Evolutionary conservation across 805 yeast genomes (phyloP).

Genomic region (Candida cerambycidarum): DNA sequence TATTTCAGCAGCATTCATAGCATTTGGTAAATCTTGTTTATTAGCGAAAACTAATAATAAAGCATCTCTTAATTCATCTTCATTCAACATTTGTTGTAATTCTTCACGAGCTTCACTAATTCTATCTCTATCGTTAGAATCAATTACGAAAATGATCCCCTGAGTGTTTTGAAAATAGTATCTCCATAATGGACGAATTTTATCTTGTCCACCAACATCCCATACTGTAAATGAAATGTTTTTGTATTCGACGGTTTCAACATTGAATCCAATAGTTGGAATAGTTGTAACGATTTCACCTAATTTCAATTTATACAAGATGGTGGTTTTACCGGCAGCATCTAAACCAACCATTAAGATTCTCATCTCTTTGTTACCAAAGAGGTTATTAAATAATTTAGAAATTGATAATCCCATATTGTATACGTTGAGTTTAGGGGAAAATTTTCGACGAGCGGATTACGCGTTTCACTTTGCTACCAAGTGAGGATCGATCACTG

Average conservation of each 20-base stretch:
- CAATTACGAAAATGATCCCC: conserved; percentile 97
- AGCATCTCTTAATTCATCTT: conserved; percentile 97
- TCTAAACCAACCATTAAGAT: conserved; percentile 97
- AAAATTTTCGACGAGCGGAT: conserved; percentile 10
- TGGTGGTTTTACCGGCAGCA: conserved; percentile 98
- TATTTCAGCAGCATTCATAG: conserved; percentile 98
- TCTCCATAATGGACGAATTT: conserved; percentile 98
- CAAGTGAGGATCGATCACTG: neutral
- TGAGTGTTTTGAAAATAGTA: conserved; percentile 98
- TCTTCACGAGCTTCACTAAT: conserved; percentile 97
- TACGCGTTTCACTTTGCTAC: conserved; percentile 6
- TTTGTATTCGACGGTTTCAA: conserved; percentile 95
- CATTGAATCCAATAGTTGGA: conserved; percentile 97
- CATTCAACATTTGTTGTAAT: conserved; percentile 96
- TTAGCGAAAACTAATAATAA: conserved; percentile 93
- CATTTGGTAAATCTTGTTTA: conserved; percentile 98
- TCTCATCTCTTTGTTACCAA: conserved; percentile 98
- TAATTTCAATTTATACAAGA: conserved; percentile 87
- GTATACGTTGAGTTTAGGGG: conserved; percentile 9
- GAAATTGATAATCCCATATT: conserved; percentile 93
- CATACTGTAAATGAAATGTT: conserved; percentile 95
- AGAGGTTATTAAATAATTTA: conserved; percentile 89
- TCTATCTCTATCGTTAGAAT: conserved; percentile 97
- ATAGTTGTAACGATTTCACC: conserved; percentile 96
- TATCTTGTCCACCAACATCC: conserved; percentile 99